Percentiles rank a stretch among this genome's conserved stretches.
These are phyloP conservation scores for Aspergillus campestris DNA, from an alignment of 495 filamentous ascomycete species.

Conservation along the genomic window DNA sequence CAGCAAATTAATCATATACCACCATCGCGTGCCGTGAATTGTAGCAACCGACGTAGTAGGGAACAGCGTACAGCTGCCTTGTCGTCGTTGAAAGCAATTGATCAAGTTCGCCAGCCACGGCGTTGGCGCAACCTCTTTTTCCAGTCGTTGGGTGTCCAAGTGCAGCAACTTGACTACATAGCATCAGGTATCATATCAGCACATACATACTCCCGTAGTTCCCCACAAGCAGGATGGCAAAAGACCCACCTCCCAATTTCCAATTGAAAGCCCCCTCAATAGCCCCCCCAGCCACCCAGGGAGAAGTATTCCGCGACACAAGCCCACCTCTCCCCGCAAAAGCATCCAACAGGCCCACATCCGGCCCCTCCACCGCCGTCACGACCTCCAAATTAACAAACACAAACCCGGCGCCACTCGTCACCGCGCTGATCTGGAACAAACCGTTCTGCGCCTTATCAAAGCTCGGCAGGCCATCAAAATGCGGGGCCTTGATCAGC, in stretches of 20 bases:
- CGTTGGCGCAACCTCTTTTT: not conserved
- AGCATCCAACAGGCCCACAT: slow-evolving; percentile 3
- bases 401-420: slow-evolving; percentile 24
- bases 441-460: slow-evolving; percentile 44
- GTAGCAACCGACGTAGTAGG: slow-evolving; percentile 12
- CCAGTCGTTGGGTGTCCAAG: too few species aligned
- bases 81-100: not conserved
- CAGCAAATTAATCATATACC: slow-evolving; percentile 11
- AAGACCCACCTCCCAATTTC: slow-evolving; percentile 27
- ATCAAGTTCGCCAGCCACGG: not conserved
- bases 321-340: slow-evolving; percentile 9
- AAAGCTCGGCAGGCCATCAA: slow-evolving; percentile 46
- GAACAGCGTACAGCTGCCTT: slow-evolving; percentile 4
- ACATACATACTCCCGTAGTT: too few species aligned
- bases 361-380: slow-evolving; percentile 5
- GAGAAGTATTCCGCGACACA: slow-evolving; percentile 1
- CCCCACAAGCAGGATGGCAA: not conserved
- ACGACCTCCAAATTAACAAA: slow-evolving; percentile 38
- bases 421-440: slow-evolving; percentile 33
- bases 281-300: slow-evolving; percentile 29
- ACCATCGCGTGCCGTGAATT: slow-evolving; percentile 6
- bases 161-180: too few species aligned
- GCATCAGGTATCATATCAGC: too few species aligned
- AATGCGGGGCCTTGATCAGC: slow-evolving; percentile 52
- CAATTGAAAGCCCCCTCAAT: slow-evolving; percentile 38